A percentile compares a stretch with the other conserved stretches of the same genome.
Evolutionary conservation across 192 early-diverging fungal species (phyloP).

Genomic region (Entomortierella beljakovae): DNA sequence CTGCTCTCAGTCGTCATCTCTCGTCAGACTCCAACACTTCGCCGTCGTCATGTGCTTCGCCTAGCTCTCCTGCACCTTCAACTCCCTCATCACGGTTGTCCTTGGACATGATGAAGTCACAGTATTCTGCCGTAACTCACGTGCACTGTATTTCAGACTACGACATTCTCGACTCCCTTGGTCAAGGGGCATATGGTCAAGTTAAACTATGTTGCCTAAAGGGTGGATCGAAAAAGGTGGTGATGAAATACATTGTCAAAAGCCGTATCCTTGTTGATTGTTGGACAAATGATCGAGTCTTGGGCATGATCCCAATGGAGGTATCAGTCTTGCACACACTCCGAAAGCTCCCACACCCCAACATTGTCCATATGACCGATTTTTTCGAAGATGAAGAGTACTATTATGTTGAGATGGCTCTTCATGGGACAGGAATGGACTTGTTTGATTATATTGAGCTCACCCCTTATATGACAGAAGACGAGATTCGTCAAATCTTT

Average conservation of each 20-base stretch:
- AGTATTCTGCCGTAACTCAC: slow-evolving; percentile 62
- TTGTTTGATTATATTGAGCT: slow-evolving; percentile 79
- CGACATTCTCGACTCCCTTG: slow-evolving; percentile 69
- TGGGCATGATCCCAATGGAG: slow-evolving; percentile 81
- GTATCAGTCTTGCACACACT: slow-evolving; percentile 78
- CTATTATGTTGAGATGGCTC: slow-evolving; percentile 75
- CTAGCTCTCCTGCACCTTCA: slow-evolving; percentile 20
- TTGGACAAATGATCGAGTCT: slow-evolving; percentile 74
- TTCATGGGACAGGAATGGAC: slow-evolving; percentile 70
- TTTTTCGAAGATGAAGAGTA: slow-evolving; percentile 81
- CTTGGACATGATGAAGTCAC: slow-evolving; percentile 37
- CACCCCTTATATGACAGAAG: slow-evolving; percentile 64
- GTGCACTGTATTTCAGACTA: slow-evolving; percentile 66
- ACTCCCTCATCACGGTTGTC: slow-evolving; percentile 33
- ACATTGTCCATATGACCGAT: slow-evolving; percentile 71
- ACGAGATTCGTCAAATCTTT: slow-evolving; percentile 68
- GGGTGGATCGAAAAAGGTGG: slow-evolving; percentile 60
- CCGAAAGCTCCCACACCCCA: slow-evolving; percentile 63
- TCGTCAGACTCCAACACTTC: slow-evolving; percentile 29
- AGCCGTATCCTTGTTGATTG: slow-evolving; percentile 70
- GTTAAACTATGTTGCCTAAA: slow-evolving; percentile 70
- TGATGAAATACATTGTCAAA: slow-evolving; percentile 82
- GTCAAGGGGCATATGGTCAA: slow-evolving; percentile 78
- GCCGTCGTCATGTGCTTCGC: slow-evolving; percentile 27
- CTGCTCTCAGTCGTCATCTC: slow-evolving; percentile 23